These are phyloP conservation scores for Verticillium isaacii DNA, from an alignment of 2,329 filamentous ascomycete genomes.

Conservation along the genomic window DNA sequence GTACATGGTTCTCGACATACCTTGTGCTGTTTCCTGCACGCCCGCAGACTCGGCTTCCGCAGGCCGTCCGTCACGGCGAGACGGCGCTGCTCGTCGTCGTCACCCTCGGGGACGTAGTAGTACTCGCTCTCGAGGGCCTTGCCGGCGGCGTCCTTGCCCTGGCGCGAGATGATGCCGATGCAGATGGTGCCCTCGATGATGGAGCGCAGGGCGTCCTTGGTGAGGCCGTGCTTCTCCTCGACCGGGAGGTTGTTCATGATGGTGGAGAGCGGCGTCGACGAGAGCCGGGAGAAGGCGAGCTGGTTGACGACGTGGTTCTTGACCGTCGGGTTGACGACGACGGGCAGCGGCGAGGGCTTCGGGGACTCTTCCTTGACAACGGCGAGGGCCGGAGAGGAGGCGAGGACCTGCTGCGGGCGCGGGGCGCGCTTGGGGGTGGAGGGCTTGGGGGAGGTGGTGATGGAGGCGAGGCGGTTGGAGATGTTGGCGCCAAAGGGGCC, in stretches of 20 bases:
- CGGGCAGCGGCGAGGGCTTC: conserved; percentile 18
- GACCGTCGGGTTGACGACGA: conserved; percentile 34
- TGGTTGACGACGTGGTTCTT: conserved; percentile 92
- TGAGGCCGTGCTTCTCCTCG: conserved; percentile 55
- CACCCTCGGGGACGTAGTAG: conserved; percentile 88
- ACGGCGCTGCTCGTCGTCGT: conserved; percentile 72
- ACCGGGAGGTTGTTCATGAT: conserved; percentile 82
- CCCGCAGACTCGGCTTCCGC: conserved; percentile 81
- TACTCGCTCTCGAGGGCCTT: conserved; percentile 93
- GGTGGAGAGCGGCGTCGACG: conserved; percentile 83
- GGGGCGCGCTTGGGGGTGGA: background rate
- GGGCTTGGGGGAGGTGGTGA: conserved; percentile 61
- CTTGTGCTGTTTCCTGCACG: conserved; percentile 96
- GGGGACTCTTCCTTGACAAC: conserved; percentile 3
- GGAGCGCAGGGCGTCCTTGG: conserved; percentile 59
- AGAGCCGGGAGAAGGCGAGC: conserved; percentile 87
- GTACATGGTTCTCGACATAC: conserved; percentile 40
- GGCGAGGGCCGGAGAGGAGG: background rate
- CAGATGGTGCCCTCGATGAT: conserved; percentile 72
- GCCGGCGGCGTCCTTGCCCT: conserved; percentile 94
- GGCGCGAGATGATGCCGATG: conserved; percentile 81
- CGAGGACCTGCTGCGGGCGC: background rate
- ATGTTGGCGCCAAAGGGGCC: conserved; percentile 85
- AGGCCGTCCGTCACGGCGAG: conserved; percentile 81
- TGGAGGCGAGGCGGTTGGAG: conserved; percentile 74